These are phyloP conservation scores for Arachis stenosperma DNA, from an alignment of 306 rosid species.

Conservation along the genomic window DNA sequence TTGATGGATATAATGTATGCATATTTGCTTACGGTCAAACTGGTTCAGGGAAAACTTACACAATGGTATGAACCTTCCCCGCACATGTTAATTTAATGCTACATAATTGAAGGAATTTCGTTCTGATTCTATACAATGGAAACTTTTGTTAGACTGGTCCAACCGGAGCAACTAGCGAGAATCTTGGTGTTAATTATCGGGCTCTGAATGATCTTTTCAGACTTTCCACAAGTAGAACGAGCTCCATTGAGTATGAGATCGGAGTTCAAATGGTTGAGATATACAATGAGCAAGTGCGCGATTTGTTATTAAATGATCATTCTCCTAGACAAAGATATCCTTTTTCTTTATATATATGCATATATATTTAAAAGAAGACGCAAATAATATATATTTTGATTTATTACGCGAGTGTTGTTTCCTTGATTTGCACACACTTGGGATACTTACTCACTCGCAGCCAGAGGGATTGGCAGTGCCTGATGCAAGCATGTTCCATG, in stretches of 20 bases:
- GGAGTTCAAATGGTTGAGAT: conserved; percentile 58
- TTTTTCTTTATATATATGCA: neutral
- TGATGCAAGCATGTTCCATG: conserved; percentile 56
- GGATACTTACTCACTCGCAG: conserved; percentile 47
- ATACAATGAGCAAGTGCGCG: conserved; percentile 64
- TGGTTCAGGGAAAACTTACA: conserved; percentile 74
- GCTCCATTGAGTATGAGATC: conserved; percentile 40
- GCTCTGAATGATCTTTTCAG: conserved; percentile 56
- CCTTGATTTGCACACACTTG: conserved; percentile 71
- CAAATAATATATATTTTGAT: too few relatives aligned
- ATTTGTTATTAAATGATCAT: conserved; percentile 42
- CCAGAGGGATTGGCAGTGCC: conserved; percentile 55
- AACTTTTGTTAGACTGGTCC: conserved; percentile 57
- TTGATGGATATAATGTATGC: conserved; percentile 71
- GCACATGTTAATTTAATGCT: conserved; percentile 19
- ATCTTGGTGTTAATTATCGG: conserved; percentile 52
- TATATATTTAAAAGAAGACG: neutral
- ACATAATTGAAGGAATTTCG: conserved; percentile 6
- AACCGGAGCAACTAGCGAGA: conserved; percentile 52
- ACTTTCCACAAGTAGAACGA: conserved; percentile 42
- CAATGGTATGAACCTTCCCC: conserved; percentile 56
- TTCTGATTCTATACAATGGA: conserved; percentile 26
- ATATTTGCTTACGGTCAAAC: conserved; percentile 79
- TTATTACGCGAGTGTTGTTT: conserved; percentile 28
- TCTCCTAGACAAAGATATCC: conserved; percentile 51